Conservation (phyloP, 2,329 filamentous ascomycete species). For the Epichloe sylvatica region DNA sequence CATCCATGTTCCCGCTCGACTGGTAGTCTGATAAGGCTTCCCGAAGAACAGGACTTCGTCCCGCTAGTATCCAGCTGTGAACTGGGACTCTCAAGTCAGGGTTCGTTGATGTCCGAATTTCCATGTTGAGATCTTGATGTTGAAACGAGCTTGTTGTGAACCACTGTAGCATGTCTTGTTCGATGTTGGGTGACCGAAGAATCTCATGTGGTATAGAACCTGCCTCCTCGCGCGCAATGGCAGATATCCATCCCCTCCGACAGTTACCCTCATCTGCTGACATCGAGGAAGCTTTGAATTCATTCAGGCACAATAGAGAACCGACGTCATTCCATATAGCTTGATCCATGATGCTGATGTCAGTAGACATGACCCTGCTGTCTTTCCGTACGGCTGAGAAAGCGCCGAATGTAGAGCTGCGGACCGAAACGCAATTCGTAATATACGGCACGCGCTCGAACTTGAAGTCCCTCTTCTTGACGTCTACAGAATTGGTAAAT, state of each 20-base stretch:
- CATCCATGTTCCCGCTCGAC: slow-evolving; percentile 9
- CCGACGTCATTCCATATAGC: slow-evolving; percentile 62
- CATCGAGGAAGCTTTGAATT: slow-evolving; percentile 35
- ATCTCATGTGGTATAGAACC: slow-evolving; percentile 36
- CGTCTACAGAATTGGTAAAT: slow-evolving; percentile 31
- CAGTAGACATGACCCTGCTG: slow-evolving; percentile 62
- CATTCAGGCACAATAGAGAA: slow-evolving; percentile 52
- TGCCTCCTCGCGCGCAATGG: slow-evolving; percentile 29
- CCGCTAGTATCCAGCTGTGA: slow-evolving; percentile 68
- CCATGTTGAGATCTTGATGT: slow-evolving; percentile 29
- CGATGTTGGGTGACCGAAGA: slow-evolving; percentile 50
- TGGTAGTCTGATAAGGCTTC: slow-evolving; percentile 45
- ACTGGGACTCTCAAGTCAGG: slow-evolving; percentile 64
- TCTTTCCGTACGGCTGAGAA: slow-evolving; percentile 81
- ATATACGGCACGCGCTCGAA: slow-evolving; percentile 83
- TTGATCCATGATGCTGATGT: slow-evolving; percentile 51
- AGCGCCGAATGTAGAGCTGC: slow-evolving; percentile 78
- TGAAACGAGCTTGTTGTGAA: slow-evolving; percentile 26
- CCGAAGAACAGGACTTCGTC: slow-evolving; percentile 57
- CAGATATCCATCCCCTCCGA: slow-evolving; percentile 27
- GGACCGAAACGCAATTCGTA: slow-evolving; percentile 68
- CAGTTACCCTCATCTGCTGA: slow-evolving; percentile 16
- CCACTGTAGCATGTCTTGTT: slow-evolving; percentile 44
- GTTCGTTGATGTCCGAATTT: slow-evolving; percentile 40
- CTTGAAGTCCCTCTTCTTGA: slow-evolving; percentile 78